Base-by-base conservation (phyloP, 2,329 filamentous ascomycete species). In the Geosmithia morbida region DNA sequence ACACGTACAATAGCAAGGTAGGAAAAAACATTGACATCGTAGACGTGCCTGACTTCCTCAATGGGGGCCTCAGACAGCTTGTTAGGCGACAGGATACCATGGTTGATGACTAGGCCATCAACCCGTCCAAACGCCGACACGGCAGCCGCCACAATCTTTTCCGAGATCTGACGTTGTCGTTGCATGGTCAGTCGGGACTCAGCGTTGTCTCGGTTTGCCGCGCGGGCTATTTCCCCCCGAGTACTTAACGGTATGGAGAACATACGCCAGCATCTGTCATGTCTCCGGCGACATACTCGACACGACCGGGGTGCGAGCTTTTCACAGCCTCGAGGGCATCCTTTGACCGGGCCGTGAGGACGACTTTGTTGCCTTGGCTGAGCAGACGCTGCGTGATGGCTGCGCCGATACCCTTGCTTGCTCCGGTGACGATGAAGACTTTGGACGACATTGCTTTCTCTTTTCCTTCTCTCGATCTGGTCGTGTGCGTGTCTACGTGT, bases 21-120 rank as follows among this genome's bases (percentile, higher is more conserved):
- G 54, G 87, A 90, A 61, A 96, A 88, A 55, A 97, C 79, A 61
- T 97, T 97, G 51, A 87, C 70, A 55, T 94, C 82, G 63, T 87
- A 96, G 8, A 75, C 70, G 2, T 67, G 64, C 57, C 79, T 82
- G 86, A 89, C 96, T 51, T 85, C 81, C 39, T 84, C 79, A 0
- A 79, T 59, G n/a, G 77, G 75, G 16, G 74, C 72, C 48, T 90
- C 76, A 3, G 68, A 78, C 43, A 97, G 67, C 46, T 77, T 78
- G 41, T 94, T 81, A 1, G 87, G 85, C n/a, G 79, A 75, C 43
- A 98, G 66, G 1, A 80, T 71, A 18, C 88, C 89, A 60, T 98
- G 92, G 62, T 97, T 97, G 51, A 97, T 68, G 13, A 98, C 78
- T 43, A 98, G 61, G 1, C 81, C 84, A 59, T 98, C 88, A 4